Evolutionary conservation across 2,329 filamentous ascomycete species (phyloP), one percentile per base, ranked within the genome.

Genomic region (Monosporascus sp.): DNA sequence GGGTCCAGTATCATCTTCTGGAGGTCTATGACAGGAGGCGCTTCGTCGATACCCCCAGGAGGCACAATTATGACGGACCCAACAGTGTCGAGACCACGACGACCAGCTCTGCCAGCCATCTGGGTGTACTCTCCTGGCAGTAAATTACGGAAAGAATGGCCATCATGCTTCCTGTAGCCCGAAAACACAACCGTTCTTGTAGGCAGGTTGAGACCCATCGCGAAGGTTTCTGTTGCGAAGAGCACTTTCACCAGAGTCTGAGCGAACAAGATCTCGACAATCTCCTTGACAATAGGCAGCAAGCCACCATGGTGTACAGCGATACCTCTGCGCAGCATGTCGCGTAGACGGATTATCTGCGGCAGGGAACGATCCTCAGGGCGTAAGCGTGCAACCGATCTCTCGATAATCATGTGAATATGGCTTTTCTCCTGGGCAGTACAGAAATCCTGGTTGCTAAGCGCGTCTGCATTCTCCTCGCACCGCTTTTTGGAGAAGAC

Each of bases 401-500:
- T 95, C 70, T 97, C 91, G 60, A 99, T 91, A 37, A 91, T 93
- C 89, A 97, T 97, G 69, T 99, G 93, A 54, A 96, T 95, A 46
- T 90, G 87, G 63, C 94, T 99, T 80, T 97, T 97, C 73, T 99
- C 94, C 3, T 86, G 82, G 1, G 92, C 91, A 6, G 88, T 97
- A 68, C 89, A 95, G 66, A 96, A 97, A 66, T 99, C 94, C 61
- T 96, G 87, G 66, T 97, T 97, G 57, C 90, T 93, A 22, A 99
- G 78, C 0, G 94, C 93, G 68, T 97, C 91, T 1, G 94, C 94
- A 68, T 97, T 99, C 67, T 97, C 91, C 70, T 99, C 94, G 64
- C 94, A 97, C 50, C 94, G 81, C 72, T 94, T 96, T 75, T 97
- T 99, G 3, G 94, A 99, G 71, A 99, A 99, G 52, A 99, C 93